Percentiles rank a stretch among this genome's conserved stretches.
Conservation (phyloP, 2,329 filamentous ascomycete genomes). For the Cryphonectria japonica region DNA sequence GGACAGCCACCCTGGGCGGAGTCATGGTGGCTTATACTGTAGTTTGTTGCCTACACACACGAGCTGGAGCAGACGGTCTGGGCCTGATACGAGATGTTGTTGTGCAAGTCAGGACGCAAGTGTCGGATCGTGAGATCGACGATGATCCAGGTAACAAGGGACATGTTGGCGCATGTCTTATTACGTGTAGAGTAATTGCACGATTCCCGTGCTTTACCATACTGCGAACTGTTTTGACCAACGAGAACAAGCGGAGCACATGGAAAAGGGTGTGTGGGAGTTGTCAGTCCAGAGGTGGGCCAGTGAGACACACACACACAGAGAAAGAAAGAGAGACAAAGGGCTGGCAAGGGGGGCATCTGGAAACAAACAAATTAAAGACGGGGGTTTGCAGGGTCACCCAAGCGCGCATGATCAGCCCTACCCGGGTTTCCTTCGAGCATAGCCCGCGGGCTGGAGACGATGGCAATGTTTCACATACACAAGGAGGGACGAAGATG, state of each 20-base stretch:
- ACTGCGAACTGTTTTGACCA: background rate
- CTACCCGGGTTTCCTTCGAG: conserved; percentile 1
- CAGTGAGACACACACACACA: conserved; percentile 15
- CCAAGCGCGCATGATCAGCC: background rate
- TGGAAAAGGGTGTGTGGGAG: background rate
- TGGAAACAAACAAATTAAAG: background rate
- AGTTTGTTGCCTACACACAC: background rate
- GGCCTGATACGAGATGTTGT: background rate
- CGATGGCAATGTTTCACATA: background rate
- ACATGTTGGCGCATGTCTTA: background rate
- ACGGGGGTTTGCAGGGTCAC: background rate
- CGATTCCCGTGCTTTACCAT: conserved; percentile 6
- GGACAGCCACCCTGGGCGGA: background rate
- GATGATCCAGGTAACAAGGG: background rate
- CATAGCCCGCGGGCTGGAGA: conserved; percentile 13
- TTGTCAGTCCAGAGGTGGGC: conserved; percentile 29
- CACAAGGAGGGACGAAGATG: background rate
- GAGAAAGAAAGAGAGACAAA: background rate
- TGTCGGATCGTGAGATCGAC: background rate
- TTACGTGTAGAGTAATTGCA: background rate
- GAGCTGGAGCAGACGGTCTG: background rate
- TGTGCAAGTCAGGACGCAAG: background rate
- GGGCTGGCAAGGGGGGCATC: background rate
- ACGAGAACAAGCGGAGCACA: conserved; percentile 1
- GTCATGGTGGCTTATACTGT: background rate